phyloP scores from a whole-genome alignment of 139 green algal genomes.

The Chlorella sp. region DNA sequence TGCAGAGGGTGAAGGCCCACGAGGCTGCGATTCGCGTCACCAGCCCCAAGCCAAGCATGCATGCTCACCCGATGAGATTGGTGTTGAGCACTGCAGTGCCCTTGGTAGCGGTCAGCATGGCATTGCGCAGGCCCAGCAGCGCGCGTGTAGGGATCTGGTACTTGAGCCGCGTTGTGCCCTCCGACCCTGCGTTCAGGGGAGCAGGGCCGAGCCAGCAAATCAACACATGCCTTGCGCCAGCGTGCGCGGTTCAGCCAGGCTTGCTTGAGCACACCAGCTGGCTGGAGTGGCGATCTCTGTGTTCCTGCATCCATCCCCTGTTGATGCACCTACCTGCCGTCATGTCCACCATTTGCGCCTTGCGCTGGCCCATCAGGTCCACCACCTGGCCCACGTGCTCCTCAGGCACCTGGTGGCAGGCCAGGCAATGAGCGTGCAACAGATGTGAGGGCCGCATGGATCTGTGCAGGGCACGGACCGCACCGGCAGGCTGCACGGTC shows the following conservation, averaged over 20 bases:
- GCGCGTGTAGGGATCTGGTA: conserved; percentile 95
- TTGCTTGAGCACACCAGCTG: too few species aligned
- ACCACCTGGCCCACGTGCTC: conserved; percentile 85
- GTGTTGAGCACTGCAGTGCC: conserved; percentile 97
- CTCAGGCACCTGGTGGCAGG: conserved; percentile 71
- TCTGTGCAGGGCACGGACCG: too few species aligned
- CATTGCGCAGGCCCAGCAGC: conserved; percentile 93
- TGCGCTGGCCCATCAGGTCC: conserved; percentile 93
- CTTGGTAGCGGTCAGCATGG: conserved; percentile 96
- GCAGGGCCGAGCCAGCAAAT: neutral
- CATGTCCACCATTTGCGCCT: conserved; percentile 96
- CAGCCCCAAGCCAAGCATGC: too few species aligned
- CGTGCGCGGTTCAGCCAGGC: too few species aligned
- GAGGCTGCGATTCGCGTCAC: too few species aligned
- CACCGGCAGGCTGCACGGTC: too few species aligned
- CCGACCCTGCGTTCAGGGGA: conserved; percentile 7
- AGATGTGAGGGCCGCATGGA: too few species aligned
- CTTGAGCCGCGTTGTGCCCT: conserved; percentile 75
- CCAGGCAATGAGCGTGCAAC: neutral
- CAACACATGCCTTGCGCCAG: neutral
- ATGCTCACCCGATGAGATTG: conserved; percentile 71
- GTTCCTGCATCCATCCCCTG: too few species aligned
- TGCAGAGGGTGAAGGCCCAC: too few species aligned
- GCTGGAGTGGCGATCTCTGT: too few species aligned
- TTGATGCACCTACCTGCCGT: neutral